Evolutionary conservation across 352 stramenopile genomes (phyloP).

Genomic region (Pythium sukuiense): DNA sequence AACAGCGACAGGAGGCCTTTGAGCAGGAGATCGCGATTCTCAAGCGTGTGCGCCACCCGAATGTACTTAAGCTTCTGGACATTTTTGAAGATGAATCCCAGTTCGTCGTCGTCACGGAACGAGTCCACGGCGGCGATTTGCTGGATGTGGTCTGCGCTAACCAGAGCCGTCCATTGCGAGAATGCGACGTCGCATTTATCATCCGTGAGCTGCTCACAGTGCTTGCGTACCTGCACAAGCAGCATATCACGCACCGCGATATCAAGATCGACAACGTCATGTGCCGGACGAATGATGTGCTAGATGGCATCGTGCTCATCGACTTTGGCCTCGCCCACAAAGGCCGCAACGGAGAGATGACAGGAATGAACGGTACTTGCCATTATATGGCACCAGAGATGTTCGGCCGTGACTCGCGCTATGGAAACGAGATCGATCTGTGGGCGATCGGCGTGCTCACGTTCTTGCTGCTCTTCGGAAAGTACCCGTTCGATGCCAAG

Average conservation of each 20-base stretch:
- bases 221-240: conserved; percentile 66
- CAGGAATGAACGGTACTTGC: conserved; percentile 78
- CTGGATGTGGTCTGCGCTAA: conserved; percentile 47
- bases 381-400: conserved; percentile 88
- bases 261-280: conserved; percentile 87
- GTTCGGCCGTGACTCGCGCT: conserved; percentile 57
- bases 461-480: conserved; percentile 73
- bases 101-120: conserved; percentile 72
- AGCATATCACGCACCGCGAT: conserved; percentile 80
- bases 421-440: conserved; percentile 69
- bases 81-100: conserved; percentile 70
- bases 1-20: conserved; percentile 66
- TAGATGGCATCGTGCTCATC: conserved; percentile 64
- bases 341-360: conserved; percentile 48
- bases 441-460: conserved; percentile 79
- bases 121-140: conserved; percentile 59
- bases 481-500: conserved; percentile 71
- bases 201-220: conserved; percentile 68
- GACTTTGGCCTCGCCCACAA: conserved; percentile 81
- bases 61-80: conserved; percentile 55
- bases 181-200: conserved; percentile 64
- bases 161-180: conserved; percentile 32
- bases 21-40: conserved; percentile 63
- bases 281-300: conserved; percentile 45
- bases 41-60: conserved; percentile 50